These are phyloP conservation scores for Picea abies DNA, from an alignment of 83 land plant species.

Conservation along the genomic window DNA sequence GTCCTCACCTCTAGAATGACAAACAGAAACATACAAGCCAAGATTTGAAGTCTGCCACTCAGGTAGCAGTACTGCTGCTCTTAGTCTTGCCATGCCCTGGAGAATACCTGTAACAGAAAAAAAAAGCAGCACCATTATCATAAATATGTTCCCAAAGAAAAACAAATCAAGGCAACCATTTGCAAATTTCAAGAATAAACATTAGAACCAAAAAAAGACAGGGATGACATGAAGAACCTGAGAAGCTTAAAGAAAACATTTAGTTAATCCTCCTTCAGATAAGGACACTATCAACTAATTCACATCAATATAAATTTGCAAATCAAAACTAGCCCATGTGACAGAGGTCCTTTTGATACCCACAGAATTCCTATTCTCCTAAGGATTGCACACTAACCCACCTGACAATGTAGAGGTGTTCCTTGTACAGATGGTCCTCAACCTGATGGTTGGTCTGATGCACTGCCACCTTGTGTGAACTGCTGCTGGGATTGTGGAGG, in stretches of 20 bases:
- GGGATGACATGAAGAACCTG: neutral
- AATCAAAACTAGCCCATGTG: neutral
- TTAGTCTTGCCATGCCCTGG: constrained; percentile 83
- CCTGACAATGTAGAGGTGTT: constrained; percentile 13
- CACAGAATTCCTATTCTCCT: neutral
- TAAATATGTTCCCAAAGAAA: neutral
- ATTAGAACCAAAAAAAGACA: neutral
- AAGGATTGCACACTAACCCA: neutral
- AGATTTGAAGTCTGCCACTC: constrained; percentile 67
- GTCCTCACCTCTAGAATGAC: constrained; percentile 74
- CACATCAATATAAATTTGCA: neutral
- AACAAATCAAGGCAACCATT: neutral
- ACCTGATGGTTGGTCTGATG: constrained; percentile 69
- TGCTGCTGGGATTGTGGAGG: constrained; percentile 51
- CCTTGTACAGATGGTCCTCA: constrained; percentile 20
- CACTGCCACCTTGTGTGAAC: constrained; percentile 50
- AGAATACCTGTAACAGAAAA: constrained; percentile 31
- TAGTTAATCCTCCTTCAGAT: neutral
- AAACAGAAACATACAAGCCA: constrained; percentile 69
- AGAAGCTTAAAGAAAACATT: neutral
- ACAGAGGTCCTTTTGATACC: too few species aligned
- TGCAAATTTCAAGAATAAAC: neutral
- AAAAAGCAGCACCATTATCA: neutral
- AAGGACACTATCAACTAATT: neutral
- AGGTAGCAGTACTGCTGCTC: constrained; percentile 65